These are phyloP conservation scores for Colletotrichum spinosum DNA, from an alignment of 2,329 filamentous ascomycete species.

Conservation along the genomic window DNA sequence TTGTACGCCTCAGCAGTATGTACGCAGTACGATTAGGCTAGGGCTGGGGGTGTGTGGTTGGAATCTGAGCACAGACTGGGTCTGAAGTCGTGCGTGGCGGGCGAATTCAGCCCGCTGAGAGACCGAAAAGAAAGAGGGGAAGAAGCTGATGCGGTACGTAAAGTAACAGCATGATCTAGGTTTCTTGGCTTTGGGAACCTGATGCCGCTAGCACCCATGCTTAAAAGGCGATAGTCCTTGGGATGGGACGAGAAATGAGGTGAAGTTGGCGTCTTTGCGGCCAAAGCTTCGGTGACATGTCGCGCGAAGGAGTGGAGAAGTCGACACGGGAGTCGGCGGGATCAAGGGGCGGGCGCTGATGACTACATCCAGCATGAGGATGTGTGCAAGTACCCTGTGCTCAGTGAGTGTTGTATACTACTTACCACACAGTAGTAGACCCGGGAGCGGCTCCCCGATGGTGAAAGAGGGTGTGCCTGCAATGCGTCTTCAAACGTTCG, in stretches of 20 bases:
- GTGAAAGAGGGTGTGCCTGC: no score
- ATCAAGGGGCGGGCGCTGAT: conserved; percentile 20
- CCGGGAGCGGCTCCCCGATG: no score
- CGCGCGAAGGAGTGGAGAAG: conserved; percentile 20
- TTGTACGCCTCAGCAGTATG: no score
- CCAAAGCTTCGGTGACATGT: conserved; percentile 26
- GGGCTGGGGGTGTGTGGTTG: conserved; percentile 24
- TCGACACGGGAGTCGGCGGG: conserved; percentile 26
- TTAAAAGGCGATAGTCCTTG: conserved; percentile 28
- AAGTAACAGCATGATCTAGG: conserved; percentile 28
- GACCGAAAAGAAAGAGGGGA: background rate
- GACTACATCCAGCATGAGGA: no score
- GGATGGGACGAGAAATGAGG: conserved; percentile 37
- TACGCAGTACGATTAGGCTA: background rate
- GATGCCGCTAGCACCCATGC: conserved; percentile 34
- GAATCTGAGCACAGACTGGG: conserved; percentile 35
- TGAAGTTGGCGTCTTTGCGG: conserved; percentile 16
- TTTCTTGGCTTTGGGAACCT: conserved; percentile 35
- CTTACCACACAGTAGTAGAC: no score
- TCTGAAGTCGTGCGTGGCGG: conserved; percentile 20
- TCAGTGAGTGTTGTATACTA: no score
- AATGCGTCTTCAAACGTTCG: no score
- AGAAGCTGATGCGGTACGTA: background rate
- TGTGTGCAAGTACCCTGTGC: no score
- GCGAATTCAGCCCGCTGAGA: background rate